Evolutionary conservation across 192 early-diverging fungal genomes (phyloP), one percentile per base, ranked within the genome.

Genomic region (Coemansia umbellata): DNA sequence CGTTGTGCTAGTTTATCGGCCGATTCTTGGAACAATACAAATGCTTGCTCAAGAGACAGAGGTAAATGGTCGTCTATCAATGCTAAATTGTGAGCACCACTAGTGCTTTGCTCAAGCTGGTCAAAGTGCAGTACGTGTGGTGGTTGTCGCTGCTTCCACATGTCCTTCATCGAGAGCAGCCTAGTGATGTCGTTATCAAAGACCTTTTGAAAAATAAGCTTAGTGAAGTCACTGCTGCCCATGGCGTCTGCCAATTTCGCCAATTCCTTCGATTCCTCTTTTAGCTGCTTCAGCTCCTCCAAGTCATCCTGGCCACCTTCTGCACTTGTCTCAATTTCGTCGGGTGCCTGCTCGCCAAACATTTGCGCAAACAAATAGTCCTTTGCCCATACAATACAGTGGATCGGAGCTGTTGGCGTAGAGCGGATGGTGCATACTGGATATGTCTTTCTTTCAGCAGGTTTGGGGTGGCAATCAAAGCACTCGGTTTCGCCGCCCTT

Each of bases 301-400:
- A 82, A 58, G 18, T 81, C 66, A 11, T 81, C 78, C 17, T 71
- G 55, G 5, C 81, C 80, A 32, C 81, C 84, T 6, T 79, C 75
- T 15, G 31, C 80, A 42, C 2, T n/a, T 13, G 33, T n/a, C 10
- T 45, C 26, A 19, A 45, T 10, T 15, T 45, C 43, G 14, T 77
- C 66, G 14, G 80, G 43, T 2, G 13, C 4, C 1, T 32, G 22
- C 28, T 63, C 79, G 33, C 94, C 94, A 79, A 97, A 81, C 1
- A 81, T 49, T 69, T 81, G 87, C 57, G 76, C 84, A 66, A 97
- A 98, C 27, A 98, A 78, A 69, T 93, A 99, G 56, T 84, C 90
- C 69, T 99, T 99, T 55, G 95, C 91, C 97, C 97, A 99, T 22
- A 98, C 95, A 55, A 99, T 92, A 55, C 95, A 97, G 63, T 99